A percentile compares a stretch with the other conserved stretches of the same genome.
phyloP scores from a whole-genome alignment of 768 basidiomycete species.

The Lentinus tigrinus region DNA sequence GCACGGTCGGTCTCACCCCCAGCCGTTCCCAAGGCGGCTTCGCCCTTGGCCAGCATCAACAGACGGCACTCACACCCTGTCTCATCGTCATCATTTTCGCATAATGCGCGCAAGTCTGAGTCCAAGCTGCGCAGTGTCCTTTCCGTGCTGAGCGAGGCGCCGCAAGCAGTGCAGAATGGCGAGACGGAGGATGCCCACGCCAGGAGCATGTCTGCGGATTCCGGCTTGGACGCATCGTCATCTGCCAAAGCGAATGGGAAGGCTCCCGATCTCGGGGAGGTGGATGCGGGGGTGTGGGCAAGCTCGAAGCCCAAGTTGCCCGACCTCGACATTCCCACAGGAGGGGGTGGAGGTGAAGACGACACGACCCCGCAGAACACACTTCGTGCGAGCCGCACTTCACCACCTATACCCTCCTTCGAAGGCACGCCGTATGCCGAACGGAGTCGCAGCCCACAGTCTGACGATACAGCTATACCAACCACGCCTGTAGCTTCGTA shows the following conservation, averaged over 20 bases:
- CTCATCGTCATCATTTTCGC: slow-evolving; percentile 25
- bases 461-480: slow-evolving; percentile 29
- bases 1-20: slow-evolving; percentile 50
- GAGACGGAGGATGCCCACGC: slow-evolving; percentile 8
- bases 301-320: not conserved
- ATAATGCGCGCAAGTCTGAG: slow-evolving; percentile 53
- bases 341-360: slow-evolving; percentile 15
- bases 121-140: slow-evolving; percentile 72
- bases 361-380: slow-evolving; percentile 50
- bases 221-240: slow-evolving; percentile 20
- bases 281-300: slow-evolving; percentile 12
- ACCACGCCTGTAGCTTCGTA: slow-evolving; percentile 4
- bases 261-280: slow-evolving; percentile 7
- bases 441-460: slow-evolving; percentile 30
- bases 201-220: slow-evolving; percentile 12
- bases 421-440: slow-evolving; percentile 22
- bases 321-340: not conserved
- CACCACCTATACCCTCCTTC: slow-evolving; percentile 21
- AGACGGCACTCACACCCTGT: slow-evolving; percentile 56
- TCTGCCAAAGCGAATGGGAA: slow-evolving; percentile 14
- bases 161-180: slow-evolving; percentile 28
- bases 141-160: slow-evolving; percentile 64
- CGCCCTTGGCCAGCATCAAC: slow-evolving; percentile 16
- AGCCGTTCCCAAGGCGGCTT: slow-evolving; percentile 24
- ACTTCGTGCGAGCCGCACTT: slow-evolving; percentile 25